Evolutionary conservation across 257 asterid species (phyloP), one percentile per base, ranked within the genome.

Genomic region (Catharanthus roseus): DNA sequence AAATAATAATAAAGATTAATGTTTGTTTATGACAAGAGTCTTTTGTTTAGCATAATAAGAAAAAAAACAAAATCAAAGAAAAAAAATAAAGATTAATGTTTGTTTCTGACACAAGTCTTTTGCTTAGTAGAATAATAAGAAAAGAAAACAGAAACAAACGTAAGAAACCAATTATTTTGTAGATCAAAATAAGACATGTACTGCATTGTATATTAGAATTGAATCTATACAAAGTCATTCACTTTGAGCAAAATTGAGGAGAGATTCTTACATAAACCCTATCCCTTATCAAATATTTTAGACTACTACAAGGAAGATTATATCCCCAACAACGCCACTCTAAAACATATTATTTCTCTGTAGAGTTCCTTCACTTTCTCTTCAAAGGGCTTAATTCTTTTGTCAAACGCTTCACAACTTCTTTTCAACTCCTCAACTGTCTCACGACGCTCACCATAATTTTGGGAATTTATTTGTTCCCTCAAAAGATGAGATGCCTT

Each of bases 381-480:
- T 23, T 68, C 51, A 49, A 51, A 19, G 63, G 47, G 18, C 12
- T 2, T 68, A 21, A 51, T 18, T 21, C 47, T 64, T 12, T 49
- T 31, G 29, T 33, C 72, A 26, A 68, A 51, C 13, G 50, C 72
- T 23, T 33, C 63, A 53, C 72, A 51, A 33, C 72, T 68, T 39
- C 50, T 68, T 44, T 68, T 68, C 63, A 68, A 68, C 39, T 68
- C 72, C 31, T 51, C 72, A 16, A 51, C 64, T 19, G 19, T 68
- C 50, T 45, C 61, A n/a, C 18, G 19, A 47, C 29, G 10, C 39
- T 68, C 44, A 68, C 44, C 28, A 26, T 29, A 33, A 15, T 6
- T 33, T 11, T 29, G 63, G 28, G 45, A 5, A 19, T 21, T 31
- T 41, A 68, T 45, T 49, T 68, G 44, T 51, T 68, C 28, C 28